Conservation (phyloP, 2,329 filamentous ascomycete species). For the Colletotrichum simmondsii region DNA sequence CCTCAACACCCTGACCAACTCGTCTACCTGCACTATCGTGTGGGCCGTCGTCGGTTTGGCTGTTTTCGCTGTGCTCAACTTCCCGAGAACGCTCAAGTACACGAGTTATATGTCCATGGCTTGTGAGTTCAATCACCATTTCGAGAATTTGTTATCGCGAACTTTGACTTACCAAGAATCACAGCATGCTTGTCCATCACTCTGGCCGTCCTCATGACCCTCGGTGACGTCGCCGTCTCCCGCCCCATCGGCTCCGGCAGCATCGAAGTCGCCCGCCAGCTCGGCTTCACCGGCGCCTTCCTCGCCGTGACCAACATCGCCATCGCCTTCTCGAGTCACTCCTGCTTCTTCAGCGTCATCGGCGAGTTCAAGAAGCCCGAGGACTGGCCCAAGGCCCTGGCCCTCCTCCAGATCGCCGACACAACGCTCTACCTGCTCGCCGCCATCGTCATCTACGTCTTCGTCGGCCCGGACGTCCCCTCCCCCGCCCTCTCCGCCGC, state of each 20-base stretch:
- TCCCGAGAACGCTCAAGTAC: conserved; percentile 72
- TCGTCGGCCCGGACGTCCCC: conserved; percentile 68
- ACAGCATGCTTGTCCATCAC: conserved; percentile 69
- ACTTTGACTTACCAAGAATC: background rate
- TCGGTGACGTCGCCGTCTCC: conserved; percentile 68
- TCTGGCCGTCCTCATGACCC: conserved; percentile 70
- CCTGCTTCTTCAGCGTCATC: conserved; percentile 76
- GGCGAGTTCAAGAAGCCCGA: conserved; percentile 70
- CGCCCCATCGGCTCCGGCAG: conserved; percentile 47
- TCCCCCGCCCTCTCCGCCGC: conserved; percentile 76
- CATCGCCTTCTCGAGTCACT: conserved; percentile 72
- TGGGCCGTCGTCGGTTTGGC: conserved; percentile 70
- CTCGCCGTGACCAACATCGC: conserved; percentile 72
- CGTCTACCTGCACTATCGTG: conserved; percentile 71
- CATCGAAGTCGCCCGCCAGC: conserved; percentile 47
- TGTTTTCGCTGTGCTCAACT: conserved; percentile 67
- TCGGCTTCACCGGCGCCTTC: conserved; percentile 64
- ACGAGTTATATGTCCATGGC: conserved; percentile 71
- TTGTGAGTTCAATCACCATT: conserved; percentile 45
- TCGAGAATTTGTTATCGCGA: accelerated
- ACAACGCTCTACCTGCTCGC: conserved; percentile 72
- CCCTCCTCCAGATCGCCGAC: conserved; percentile 64
- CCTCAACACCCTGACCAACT: conserved; percentile 71
- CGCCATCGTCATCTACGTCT: conserved; percentile 75
- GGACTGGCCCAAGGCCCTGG: conserved; percentile 65